These are phyloP conservation scores for Parmelia sp. DNA, from an alignment of 495 filamentous ascomycete genomes.

Conservation along the genomic window DNA sequence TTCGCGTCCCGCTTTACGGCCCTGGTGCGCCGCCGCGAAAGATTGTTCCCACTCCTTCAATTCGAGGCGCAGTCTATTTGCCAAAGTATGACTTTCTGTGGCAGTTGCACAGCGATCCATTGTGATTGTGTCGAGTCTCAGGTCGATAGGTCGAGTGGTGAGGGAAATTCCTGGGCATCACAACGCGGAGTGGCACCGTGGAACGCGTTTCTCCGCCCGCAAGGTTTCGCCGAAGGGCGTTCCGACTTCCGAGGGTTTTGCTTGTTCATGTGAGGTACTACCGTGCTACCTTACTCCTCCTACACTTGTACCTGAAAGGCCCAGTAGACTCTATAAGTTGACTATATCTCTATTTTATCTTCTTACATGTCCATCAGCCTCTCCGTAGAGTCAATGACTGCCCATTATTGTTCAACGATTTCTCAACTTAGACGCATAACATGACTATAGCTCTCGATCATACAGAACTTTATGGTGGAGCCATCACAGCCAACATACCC, in stretches of 20 bases:
- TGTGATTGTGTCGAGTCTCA: neutral
- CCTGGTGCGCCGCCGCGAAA: constrained; percentile 62
- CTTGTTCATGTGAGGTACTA: too few relatives aligned
- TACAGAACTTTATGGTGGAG: constrained; percentile 72
- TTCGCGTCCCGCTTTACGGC: constrained; percentile 69
- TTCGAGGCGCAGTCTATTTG: constrained; percentile 53
- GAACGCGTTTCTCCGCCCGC: constrained; percentile 8
- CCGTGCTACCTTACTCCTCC: too few relatives aligned
- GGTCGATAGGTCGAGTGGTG: neutral
- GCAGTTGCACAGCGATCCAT: constrained; percentile 6
- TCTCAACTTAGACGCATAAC: neutral
- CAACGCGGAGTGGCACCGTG: neutral
- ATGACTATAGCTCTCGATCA: constrained; percentile 38
- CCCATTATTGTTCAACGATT: neutral
- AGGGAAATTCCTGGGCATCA: neutral
- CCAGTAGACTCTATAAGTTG: too few relatives aligned
- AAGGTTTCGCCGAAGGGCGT: neutral
- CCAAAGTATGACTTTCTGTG: neutral
- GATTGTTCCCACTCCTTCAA: constrained; percentile 81
- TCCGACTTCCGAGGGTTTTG: too few relatives aligned
- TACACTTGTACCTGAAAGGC: too few relatives aligned
- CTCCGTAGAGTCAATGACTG: neutral
- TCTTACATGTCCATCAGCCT: neutral
- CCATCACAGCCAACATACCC: constrained; percentile 67
- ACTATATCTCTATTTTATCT: too few relatives aligned